Base-by-base conservation (phyloP, 208 protist species). In the Polymyxa betae region DNA sequence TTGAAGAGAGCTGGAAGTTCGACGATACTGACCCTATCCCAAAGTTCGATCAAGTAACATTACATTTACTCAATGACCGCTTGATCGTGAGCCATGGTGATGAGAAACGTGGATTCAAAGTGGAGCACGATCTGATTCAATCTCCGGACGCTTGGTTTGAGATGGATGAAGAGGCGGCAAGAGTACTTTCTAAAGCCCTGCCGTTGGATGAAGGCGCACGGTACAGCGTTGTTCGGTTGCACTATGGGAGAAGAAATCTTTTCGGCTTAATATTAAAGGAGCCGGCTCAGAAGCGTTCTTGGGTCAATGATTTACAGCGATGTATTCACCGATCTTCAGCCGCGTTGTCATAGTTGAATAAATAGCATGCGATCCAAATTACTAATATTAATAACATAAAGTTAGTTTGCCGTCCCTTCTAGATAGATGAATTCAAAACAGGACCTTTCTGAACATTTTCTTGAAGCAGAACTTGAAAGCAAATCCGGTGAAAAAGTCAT, bases 31-130 rank as follows among this genome's bases (percentile, higher is more conserved):
- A 35, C 5, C 5, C 5, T 5, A n/a, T 82, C 10, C 72, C 72
- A n/a, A 35, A 43, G 12, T 43, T 35, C 5, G 72, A 82, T 5
- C 16, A 5, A n/a, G 16, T 82, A 5, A 35, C n/a, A 16, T 5
- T 82, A 5, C 72, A 82, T n/a, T n/a, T 82, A n/a, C 35, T 82
- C 72, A 82, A 82, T n/a, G 72, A 82, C n/a, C n/a, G 72, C 16
- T 20, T 82, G 72, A 82, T 82, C 40, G n/a, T 82, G 16, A 82
- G 72, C 72, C 72, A n/a, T n/a, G 72, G 72, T 12, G 72, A 82
- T n/a, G 72, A 82, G 35, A 82, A 82, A n/a, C 5, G 35, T 5
- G 72, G 72, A n/a, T 82, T 45, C 72, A 82, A 82, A n/a, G 72
- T 82, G 16, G 72, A 82, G 35, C 72, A 82, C 72, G 72, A 82